Evolutionary conservation across 345 rosid genomes (phyloP), one percentile per base, ranked within the genome.

Genomic region (Gossypium mustelinum): DNA sequence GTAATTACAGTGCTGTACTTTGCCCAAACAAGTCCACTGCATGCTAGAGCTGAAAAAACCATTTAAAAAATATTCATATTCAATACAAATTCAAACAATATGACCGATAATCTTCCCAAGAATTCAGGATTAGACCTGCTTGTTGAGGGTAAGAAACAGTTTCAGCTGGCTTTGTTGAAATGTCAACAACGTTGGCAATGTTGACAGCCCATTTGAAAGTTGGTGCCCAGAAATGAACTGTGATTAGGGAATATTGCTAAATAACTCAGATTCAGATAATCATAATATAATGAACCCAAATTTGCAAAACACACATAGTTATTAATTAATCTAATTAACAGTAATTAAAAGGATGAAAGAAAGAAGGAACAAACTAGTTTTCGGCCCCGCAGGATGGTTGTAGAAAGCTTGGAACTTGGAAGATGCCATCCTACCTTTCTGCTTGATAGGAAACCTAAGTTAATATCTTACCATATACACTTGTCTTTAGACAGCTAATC

Each of bases 161-260:
- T 59, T 87, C 90, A 0, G 90, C 82, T 39, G 90, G 90, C 63
- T 79, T 87, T 22, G 84, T 85, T 9, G 83, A 73, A 61, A 84
- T 84, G 78, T 85, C 89, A 0, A 81, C 87, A 79, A 87, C 73
- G 68, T 87, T 87, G 2, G 90, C 87, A 24, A 84, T 78, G 78
- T 81, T 87, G 34, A 87, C 65, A 14, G 79, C 86, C 90, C 90
- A 87, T 62, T 85, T 87, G 66, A 82, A 87, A 11, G 87, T 85
- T 4, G 89, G 91, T 0, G 87, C 90, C 89, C 89, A 87, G 78
- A 87, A 87, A 78, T 81, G 75, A 77, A 80, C 78, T 69, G 80
- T 73, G 48, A 29, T 25, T 14, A 5, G 41, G 41, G 7, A 7
- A 34, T 34, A 34, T 34, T 34, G 41, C 41, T 34, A 34, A 34